Conservation (phyloP, 2,329 filamentous ascomycete species). For the Alternaria postmessia region DNA sequence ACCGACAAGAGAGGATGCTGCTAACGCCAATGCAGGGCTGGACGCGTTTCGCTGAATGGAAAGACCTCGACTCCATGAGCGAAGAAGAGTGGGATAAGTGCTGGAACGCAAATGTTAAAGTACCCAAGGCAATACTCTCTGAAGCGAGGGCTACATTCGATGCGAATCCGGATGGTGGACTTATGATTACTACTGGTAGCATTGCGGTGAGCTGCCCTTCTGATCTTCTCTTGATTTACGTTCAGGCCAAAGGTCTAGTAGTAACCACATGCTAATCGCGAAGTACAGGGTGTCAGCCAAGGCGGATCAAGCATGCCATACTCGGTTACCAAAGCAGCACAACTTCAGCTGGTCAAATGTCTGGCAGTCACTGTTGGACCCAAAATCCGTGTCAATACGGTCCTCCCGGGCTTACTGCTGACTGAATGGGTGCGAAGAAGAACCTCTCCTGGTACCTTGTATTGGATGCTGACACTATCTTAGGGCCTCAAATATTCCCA, state of each 20-base stretch:
- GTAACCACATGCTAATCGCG: not conserved
- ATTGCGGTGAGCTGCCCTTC: conserved; percentile 58
- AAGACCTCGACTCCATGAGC: conserved; percentile 64
- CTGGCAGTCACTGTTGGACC: conserved; percentile 68
- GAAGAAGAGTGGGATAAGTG: conserved; percentile 73
- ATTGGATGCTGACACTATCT: not conserved
- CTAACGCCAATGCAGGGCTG: conserved; percentile 58
- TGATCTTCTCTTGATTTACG: not conserved
- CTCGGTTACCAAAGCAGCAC: conserved; percentile 78
- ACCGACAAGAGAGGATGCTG: not conserved
- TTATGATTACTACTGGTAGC: conserved; percentile 69
- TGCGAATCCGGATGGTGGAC: conserved; percentile 68
- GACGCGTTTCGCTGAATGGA: conserved; percentile 67
- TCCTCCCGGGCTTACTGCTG: conserved; percentile 69
- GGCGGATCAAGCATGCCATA: conserved; percentile 72
- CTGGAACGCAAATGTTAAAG: conserved; percentile 69
- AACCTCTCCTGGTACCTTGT: not conserved
- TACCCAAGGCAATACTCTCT: conserved; percentile 60
- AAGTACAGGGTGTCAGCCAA: conserved; percentile 56
- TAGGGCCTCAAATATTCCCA: conserved; percentile 65
- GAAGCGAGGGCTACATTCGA: conserved; percentile 67
- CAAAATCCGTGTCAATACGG: conserved; percentile 71
- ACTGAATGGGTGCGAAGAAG: conserved; percentile 57
- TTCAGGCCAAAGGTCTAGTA: not conserved
- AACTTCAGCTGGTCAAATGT: conserved; percentile 72